Conservation (phyloP, 2,329 filamentous ascomycete species). For the Cladobotryum mycophilum region DNA sequence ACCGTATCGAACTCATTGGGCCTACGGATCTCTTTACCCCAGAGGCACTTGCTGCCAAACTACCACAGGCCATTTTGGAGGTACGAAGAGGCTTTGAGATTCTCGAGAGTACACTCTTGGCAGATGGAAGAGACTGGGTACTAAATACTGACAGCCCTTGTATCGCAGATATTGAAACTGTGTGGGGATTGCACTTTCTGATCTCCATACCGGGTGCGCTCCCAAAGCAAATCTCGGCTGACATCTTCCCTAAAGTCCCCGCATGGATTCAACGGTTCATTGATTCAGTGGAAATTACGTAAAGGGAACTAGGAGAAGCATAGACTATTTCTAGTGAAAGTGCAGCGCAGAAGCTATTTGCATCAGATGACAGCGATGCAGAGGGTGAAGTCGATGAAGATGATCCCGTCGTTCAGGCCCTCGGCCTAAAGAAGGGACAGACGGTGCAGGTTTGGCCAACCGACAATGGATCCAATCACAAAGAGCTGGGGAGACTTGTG, state of each 20-base stretch:
- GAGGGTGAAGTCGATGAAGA: slow-evolving; percentile 36
- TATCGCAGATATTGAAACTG: slow-evolving; percentile 61
- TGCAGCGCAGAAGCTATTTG: slow-evolving; percentile 41
- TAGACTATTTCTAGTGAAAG: slow-evolving; percentile 45
- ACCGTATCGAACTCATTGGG: slow-evolving; percentile 39
- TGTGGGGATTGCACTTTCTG: slow-evolving; percentile 64
- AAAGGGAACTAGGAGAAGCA: slow-evolving; percentile 26
- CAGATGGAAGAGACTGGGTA: slow-evolving; percentile 60
- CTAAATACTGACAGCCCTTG: slow-evolving; percentile 45
- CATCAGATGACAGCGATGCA: slow-evolving; percentile 39
- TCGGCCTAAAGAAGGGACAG: slow-evolving; percentile 46
- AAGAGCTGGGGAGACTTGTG: slow-evolving; percentile 50
- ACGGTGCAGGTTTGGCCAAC: slow-evolving; percentile 54
- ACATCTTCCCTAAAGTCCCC: slow-evolving; percentile 52
- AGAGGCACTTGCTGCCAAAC: slow-evolving; percentile 19
- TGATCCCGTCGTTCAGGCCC: slow-evolving; percentile 40
- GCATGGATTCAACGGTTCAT: slow-evolving; percentile 58
- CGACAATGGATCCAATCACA: slow-evolving; percentile 52
- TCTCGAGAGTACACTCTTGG: slow-evolving; percentile 55
- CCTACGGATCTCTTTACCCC: slow-evolving; percentile 13
- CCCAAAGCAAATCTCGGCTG: slow-evolving; percentile 45
- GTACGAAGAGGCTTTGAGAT: slow-evolving; percentile 48
- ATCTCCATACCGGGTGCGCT: slow-evolving; percentile 47
- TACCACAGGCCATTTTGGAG: slow-evolving; percentile 50
- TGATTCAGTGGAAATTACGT: slow-evolving; percentile 36